phyloP scores from a whole-genome alignment of 176 grass and related monocot species.

The Leersia perrieri region DNA sequence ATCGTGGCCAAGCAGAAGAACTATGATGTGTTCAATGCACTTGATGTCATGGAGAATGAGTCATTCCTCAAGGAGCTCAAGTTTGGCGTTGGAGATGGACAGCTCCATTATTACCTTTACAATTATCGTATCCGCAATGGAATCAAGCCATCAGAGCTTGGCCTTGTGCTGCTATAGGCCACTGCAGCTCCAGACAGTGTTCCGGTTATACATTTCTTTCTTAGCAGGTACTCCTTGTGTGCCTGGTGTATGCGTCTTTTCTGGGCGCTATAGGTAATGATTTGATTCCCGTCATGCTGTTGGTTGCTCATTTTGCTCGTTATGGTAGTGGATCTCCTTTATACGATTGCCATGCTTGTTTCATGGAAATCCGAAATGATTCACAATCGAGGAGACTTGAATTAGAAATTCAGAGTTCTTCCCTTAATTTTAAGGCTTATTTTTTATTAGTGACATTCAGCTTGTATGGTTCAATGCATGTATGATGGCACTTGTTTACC shows the following conservation, averaged over 20 bases:
- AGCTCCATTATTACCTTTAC: conserved; percentile 98
- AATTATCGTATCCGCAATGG: conserved; percentile 76
- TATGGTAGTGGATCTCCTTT: conserved; percentile 33
- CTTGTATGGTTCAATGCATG: conserved; percentile 24
- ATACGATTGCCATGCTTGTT: conserved; percentile 18
- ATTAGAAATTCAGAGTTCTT: conserved; percentile 31
- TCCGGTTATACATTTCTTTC: conserved; percentile 19
- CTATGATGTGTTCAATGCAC: conserved; percentile 96
- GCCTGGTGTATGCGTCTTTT: conserved; percentile 12
- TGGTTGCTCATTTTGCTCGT: conserved; percentile 49
- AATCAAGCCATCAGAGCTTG: conserved; percentile 82
- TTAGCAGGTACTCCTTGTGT: conserved; percentile 37
- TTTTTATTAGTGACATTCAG: conserved; percentile 30
- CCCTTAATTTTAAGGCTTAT: conserved; percentile 31
- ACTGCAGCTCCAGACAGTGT: not conserved
- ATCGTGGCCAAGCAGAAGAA: conserved; percentile 92
- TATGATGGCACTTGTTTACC: conserved; percentile 37
- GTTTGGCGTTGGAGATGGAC: conserved; percentile 95
- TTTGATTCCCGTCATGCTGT: conserved; percentile 30
- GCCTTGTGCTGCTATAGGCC: conserved; percentile 84
- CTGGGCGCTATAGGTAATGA: conserved; percentile 25
- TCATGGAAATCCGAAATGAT: conserved; percentile 30
- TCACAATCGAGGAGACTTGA: conserved; percentile 40
- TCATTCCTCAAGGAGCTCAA: conserved; percentile 90
- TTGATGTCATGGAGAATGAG: conserved; percentile 95